Conservation (phyloP, 2,329 filamentous ascomycete species). For the Colletotrichum agaves region DNA sequence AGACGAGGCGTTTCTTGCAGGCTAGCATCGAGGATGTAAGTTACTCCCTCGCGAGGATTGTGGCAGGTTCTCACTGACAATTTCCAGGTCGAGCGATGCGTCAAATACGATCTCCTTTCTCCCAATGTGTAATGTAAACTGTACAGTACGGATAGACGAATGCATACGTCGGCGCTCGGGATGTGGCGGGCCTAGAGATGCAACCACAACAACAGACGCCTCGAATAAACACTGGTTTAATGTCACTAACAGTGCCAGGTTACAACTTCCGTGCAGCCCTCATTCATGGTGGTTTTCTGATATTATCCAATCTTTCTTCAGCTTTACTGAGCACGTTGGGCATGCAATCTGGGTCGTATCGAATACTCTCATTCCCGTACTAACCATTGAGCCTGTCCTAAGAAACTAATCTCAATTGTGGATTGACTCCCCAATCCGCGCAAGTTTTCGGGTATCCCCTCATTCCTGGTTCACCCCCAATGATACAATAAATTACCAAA, state of each 20-base stretch:
- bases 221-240: slow-evolving; percentile 18
- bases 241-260: not conserved
- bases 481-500: too few species aligned
- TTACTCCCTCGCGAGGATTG: slow-evolving; percentile 38
- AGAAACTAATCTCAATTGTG: too few species aligned
- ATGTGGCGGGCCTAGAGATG: slow-evolving; percentile 19
- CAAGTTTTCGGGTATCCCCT: too few species aligned
- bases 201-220: slow-evolving; percentile 20
- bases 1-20: slow-evolving; percentile 89
- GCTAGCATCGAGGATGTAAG: slow-evolving; percentile 88
- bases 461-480: too few species aligned
- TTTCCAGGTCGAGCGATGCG: slow-evolving; percentile 80
- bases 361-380: too few species aligned
- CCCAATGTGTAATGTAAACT: slow-evolving; percentile 76
- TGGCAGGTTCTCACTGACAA: slow-evolving; percentile 10
- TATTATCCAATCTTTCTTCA: too few species aligned
- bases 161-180: slow-evolving; percentile 23
- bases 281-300: not conserved
- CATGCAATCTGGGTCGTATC: too few species aligned
- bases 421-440: too few species aligned
- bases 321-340: too few species aligned
- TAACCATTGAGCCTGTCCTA: too few species aligned
- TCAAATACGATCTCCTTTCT: slow-evolving; percentile 89
- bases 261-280: too few species aligned
- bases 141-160: slow-evolving; percentile 31